These are phyloP conservation scores for Talaromyces sp. DNA, from an alignment of 2,329 filamentous ascomycete genomes.

Conservation along the genomic window DNA sequence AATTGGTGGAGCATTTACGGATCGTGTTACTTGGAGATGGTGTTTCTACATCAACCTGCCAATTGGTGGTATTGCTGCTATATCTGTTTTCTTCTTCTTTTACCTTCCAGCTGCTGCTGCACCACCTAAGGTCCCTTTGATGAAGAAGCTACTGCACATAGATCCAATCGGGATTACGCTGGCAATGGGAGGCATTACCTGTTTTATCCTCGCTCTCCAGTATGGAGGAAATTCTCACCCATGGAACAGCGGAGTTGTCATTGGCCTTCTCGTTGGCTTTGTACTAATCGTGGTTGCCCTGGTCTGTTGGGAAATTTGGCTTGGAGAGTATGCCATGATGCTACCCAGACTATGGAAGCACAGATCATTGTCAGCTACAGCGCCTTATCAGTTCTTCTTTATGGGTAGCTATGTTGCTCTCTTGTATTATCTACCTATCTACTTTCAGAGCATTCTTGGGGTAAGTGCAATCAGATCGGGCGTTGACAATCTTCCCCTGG, in stretches of 20 bases:
- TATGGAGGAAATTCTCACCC: conserved; percentile 25
- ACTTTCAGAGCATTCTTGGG: conserved; percentile 14
- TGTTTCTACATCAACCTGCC: conserved; percentile 53
- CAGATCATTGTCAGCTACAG: conserved; percentile 33
- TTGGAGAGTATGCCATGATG: conserved; percentile 29
- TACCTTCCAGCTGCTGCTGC: neutral
- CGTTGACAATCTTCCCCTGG: conserved; percentile 41
- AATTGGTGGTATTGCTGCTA: conserved; percentile 24
- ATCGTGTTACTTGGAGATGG: conserved; percentile 48
- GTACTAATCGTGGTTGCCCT: conserved; percentile 21
- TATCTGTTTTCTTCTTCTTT: neutral
- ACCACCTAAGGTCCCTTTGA: conserved; percentile 13
- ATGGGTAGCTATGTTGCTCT: conserved; percentile 32
- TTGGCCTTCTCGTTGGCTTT: conserved; percentile 24
- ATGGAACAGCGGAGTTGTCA: conserved; percentile 23
- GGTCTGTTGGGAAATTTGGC: conserved; percentile 22
- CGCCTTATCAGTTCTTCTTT: conserved; percentile 35
- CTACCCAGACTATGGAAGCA: conserved; percentile 33
- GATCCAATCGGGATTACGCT: conserved; percentile 23
- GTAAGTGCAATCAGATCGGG: conserved; percentile 34
- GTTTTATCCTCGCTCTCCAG: conserved; percentile 25
- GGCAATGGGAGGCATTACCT: conserved; percentile 23
- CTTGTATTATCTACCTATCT: conserved; percentile 29
- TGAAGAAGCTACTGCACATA: conserved; percentile 23
- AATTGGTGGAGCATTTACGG: conserved; percentile 28